Evolutionary conservation across 768 basidiomycete genomes (phyloP).

Genomic region (Amanita phalloides): DNA sequence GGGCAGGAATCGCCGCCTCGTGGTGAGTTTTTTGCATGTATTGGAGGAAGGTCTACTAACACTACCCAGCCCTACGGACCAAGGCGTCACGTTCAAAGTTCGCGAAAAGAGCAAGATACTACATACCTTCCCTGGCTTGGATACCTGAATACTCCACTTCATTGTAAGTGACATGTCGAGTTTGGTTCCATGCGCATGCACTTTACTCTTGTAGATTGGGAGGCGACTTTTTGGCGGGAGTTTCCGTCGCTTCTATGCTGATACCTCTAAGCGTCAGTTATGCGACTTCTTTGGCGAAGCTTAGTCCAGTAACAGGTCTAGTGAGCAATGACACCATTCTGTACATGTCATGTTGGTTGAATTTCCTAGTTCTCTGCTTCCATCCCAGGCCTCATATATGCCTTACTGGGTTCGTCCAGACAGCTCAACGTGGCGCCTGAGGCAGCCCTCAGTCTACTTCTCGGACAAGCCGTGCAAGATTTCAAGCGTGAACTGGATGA

Average conservation of each 20-base stretch:
- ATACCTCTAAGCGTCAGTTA: conserved; percentile 89
- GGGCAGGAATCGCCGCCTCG: conserved; percentile 11
- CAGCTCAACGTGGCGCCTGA: conserved; percentile 84
- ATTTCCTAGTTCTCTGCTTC: conserved; percentile 65
- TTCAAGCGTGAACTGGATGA: conserved; percentile 40
- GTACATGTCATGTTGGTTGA: not conserved
- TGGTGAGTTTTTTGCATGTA: conserved; percentile 5
- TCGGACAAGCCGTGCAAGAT: conserved; percentile 79
- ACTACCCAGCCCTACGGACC: not conserved
- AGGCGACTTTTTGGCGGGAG: conserved; percentile 69
- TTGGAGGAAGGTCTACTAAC: not conserved
- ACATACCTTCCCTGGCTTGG: conserved; percentile 70
- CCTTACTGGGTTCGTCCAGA: conserved; percentile 76
- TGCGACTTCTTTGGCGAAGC: conserved; percentile 76
- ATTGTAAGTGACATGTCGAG: conserved; percentile 32
- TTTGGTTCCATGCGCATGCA: not conserved
- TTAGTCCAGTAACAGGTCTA: conserved; percentile 79
- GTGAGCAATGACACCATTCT: conserved; percentile 29
- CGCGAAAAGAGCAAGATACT: conserved; percentile 51
- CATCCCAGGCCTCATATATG: conserved; percentile 82
- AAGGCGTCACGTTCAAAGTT: conserved; percentile 18
- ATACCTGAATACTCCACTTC: conserved; percentile 67
- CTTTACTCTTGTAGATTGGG: conserved; percentile 17
- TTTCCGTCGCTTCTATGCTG: conserved; percentile 78
- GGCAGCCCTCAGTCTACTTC: conserved; percentile 75